phyloP scores from a whole-genome alignment of 805 yeast genomes.

The Komagataella pastoris region DNA sequence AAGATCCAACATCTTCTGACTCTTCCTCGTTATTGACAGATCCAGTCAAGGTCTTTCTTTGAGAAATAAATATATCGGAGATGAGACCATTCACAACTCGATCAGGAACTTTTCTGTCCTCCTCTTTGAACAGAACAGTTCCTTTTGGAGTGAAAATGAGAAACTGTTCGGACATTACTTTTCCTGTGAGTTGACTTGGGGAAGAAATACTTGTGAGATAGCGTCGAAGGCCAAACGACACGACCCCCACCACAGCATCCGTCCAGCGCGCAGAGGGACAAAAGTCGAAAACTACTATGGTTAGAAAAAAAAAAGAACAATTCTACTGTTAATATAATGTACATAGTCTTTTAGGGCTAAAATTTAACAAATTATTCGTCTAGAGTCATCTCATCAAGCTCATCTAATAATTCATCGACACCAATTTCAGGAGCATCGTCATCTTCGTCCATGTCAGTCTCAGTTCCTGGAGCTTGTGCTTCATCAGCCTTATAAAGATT shows the following conservation, averaged over 20 bases:
- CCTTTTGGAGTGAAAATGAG: constrained; percentile 40
- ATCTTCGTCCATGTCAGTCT: constrained; percentile 33
- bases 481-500: constrained; percentile 66
- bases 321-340: not conserved
- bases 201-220: not conserved
- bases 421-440: constrained; percentile 82
- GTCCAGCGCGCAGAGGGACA: not conserved
- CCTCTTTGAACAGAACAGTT: constrained; percentile 32
- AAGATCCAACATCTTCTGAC: constrained; percentile 13
- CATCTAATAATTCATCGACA: constrained; percentile 88
- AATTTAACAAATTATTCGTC: constrained; percentile 26
- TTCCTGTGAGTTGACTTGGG: not conserved
- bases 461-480: constrained; percentile 13
- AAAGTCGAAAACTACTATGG: not conserved
- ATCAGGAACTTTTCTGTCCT: constrained; percentile 23
- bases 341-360: constrained; percentile 4
- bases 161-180: constrained; percentile 31
- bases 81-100: constrained; percentile 32
- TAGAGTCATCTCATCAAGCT: constrained; percentile 84
- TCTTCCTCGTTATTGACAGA: constrained; percentile 10
- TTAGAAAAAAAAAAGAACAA: not conserved
- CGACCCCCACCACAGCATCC: not conserved
- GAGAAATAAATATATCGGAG: constrained; percentile 32
- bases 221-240: not conserved
- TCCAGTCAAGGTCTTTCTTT: constrained; percentile 13